phyloP scores from a whole-genome alignment of 768 basidiomycete species.

The Suillus spraguei region DNA sequence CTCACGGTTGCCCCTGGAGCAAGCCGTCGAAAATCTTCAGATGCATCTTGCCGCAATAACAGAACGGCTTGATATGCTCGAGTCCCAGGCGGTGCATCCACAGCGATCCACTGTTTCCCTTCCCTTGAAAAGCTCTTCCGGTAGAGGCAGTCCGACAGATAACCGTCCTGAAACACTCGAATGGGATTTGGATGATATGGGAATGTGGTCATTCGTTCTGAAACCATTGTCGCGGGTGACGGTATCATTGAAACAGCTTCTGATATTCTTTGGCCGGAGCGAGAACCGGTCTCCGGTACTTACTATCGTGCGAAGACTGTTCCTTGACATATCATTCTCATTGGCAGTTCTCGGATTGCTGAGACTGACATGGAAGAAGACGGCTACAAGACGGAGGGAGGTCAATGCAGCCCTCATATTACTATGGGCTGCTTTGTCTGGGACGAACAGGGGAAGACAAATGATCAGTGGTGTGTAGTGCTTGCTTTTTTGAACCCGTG shows the following conservation, averaged over 20 bases:
- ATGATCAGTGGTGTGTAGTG: conserved; percentile 52
- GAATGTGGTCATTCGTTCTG: conserved; percentile 78
- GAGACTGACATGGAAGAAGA: conserved; percentile 64
- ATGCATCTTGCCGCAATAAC: conserved; percentile 79
- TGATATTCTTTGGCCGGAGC: conserved; percentile 59
- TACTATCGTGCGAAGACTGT: conserved; percentile 71
- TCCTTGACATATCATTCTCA: conserved; percentile 78
- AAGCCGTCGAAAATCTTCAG: conserved; percentile 79
- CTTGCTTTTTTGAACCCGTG: conserved; percentile 13
- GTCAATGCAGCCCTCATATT: conserved; percentile 63
- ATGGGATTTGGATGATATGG: conserved; percentile 82
- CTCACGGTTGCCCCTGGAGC: conserved; percentile 58
- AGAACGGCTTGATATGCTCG: conserved; percentile 78
- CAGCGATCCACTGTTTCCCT: conserved; percentile 44
- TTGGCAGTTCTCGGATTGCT: conserved; percentile 62
- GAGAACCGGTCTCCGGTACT: conserved; percentile 66
- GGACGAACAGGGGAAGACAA: conserved; percentile 45
- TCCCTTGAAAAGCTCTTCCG: conserved; percentile 41
- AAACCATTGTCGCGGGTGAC: conserved; percentile 61
- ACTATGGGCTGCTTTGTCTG: conserved; percentile 72
- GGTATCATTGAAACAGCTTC: conserved; percentile 48
- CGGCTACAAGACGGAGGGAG: conserved; percentile 69
- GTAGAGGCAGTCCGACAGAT: conserved; percentile 46
- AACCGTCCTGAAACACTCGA: conserved; percentile 33
- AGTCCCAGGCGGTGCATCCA: conserved; percentile 35